Evolutionary conservation across 2,329 filamentous ascomycete genomes (phyloP), one percentile per base, ranked within the genome.

Genomic region (Phaeoacremonium minimum): DNA sequence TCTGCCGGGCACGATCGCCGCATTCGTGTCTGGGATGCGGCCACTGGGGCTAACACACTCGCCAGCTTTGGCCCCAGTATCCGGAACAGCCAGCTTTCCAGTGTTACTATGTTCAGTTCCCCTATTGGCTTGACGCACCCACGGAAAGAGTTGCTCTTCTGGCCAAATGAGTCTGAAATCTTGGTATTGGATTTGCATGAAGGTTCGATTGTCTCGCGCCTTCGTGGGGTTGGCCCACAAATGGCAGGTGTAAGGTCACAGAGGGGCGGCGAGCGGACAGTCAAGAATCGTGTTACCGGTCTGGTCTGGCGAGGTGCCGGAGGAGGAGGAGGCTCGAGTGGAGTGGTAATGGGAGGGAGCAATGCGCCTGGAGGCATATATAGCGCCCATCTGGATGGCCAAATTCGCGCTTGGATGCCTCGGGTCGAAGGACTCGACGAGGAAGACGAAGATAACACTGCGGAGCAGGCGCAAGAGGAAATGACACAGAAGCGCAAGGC

Each of bases 1-100:
- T 88, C 85, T 1, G 76, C 86, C 3, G 90, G 89, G 0, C 85
- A 94, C 40, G 93, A 97, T 56, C 74, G 86, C 33, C 78, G 84
- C 7, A 83, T 97, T 44, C 77, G 90, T 5, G 86, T 96, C 2
- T 97, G 91, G 91, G 77, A 95, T 54, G 78, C 85, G 2, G 71
- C 71, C 1, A 87, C 79, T 0, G 88, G 89, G 3, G 84, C 84
- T 14, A 96, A 97, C 57, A 94, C 87, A 1, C 76, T 96, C 6
- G 86, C 85, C 0, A 90, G 84, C 56, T 97, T 96, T 53, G 89
- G 89, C 0, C 86, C 90, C 1, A 73, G 81, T 18, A 73, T 96
- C 28, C 83, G 82, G 49, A 96, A 96, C 56, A 72, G 66, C 46
- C 80, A 75, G 47, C 66, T 83, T 5, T 75, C 74, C 15, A 80